Base-by-base conservation (phyloP, 2,329 filamentous ascomycete genomes). In the Diaporthe eres region DNA sequence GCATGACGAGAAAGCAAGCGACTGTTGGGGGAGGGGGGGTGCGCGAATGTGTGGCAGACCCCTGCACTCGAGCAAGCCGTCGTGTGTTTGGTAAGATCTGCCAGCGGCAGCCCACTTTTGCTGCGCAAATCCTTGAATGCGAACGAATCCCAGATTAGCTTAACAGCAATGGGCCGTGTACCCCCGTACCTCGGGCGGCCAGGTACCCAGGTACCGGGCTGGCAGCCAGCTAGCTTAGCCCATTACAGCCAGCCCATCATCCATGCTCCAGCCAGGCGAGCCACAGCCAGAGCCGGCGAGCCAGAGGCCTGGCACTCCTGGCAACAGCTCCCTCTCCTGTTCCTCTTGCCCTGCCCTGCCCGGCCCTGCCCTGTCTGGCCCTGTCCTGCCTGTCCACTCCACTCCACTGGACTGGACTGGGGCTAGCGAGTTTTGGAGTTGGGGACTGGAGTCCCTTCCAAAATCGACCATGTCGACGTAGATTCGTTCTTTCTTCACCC, bases 401-500 rank as follows among this genome's bases (percentile, higher is more conserved):
- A 60, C 68, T 47, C 51, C 51, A 49, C 68, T 72, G 68, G 68
- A 72, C 68, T 57, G 55, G 68, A 72, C 68, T 72, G 68, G 68
- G 55, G 55, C 71, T 49, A 72, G 71, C 71, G 42, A 61, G 71
- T 72, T 60, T 61, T 49, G 55, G 42, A 70, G 49, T 70, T 70
- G 65, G 65, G 44, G 71, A 76, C 71, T 72, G 73, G 73, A 76
- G 71, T 70, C 74, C 71, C 63, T 63, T 75, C 63, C 71, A 72
- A 76, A 76, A 76, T 61, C 72, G 73, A 76, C 65, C 74, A 72
- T 76, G 53, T 60, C 61, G 49, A 70, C 65, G 65, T 70, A 70
- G 65, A 70, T 70, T 61, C 57, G 49, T 74, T 65, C 58, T 74
- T 76, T 68, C 75, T 73, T 76, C 75, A 70, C 65, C 65, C 65